phyloP scores from a whole-genome alignment of 352 stramenopile genomes.

The Phytophthora ramorum region DNA sequence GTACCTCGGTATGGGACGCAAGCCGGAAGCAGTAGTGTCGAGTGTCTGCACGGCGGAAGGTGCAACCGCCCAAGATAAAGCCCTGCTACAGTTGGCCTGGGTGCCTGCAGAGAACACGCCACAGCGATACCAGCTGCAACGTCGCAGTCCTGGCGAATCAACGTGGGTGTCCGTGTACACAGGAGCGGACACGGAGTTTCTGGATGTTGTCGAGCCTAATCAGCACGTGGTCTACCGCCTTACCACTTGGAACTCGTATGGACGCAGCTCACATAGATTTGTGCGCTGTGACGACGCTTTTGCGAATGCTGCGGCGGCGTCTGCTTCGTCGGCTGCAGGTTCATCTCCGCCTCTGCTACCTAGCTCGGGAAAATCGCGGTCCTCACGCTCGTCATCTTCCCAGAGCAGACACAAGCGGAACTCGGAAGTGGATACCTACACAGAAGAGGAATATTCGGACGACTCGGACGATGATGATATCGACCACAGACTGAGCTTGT shows the following conservation, averaged over 20 bases:
- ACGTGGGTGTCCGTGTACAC: conserved; percentile 69
- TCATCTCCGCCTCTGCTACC: conserved; percentile 12
- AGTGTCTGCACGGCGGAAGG: conserved; percentile 46
- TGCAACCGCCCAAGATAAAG: conserved; percentile 33
- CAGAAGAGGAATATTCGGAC: conserved; percentile 11
- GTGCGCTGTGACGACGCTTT: conserved; percentile 57
- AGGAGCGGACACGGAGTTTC: conserved; percentile 73
- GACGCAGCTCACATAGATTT: conserved; percentile 65
- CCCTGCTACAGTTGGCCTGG: conserved; percentile 68
- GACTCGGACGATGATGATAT: conserved; percentile 19
- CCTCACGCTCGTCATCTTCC: conserved; percentile 32
- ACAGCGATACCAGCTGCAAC: conserved; percentile 75
- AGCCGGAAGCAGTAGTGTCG: conserved; percentile 53
- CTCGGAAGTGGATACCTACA: neutral
- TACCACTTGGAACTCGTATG: conserved; percentile 87
- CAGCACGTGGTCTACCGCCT: conserved; percentile 78
- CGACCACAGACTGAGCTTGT: conserved; percentile 34
- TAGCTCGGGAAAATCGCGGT: conserved; percentile 32
- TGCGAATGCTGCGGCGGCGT: conserved; percentile 5
- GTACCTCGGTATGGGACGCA: conserved; percentile 81
- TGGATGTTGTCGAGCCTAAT: conserved; percentile 62
- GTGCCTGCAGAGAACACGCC: conserved; percentile 52
- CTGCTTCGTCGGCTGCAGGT: conserved; percentile 13
- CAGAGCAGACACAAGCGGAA: conserved; percentile 25
- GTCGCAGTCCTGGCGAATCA: conserved; percentile 62